Conservation (phyloP, 345 rosid species). For the Lepidium sativum region DNA sequence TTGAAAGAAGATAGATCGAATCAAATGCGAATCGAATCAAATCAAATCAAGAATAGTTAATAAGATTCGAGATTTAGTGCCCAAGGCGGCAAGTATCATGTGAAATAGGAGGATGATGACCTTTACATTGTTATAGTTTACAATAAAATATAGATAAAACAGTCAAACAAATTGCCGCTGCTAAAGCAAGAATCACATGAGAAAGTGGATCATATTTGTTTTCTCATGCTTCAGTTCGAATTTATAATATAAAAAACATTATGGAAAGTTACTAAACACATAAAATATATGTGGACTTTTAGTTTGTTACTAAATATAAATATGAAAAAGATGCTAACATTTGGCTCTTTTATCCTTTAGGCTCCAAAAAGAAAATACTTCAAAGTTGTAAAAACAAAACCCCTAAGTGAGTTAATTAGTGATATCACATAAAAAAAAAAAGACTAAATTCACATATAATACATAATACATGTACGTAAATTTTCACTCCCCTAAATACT, state of each 20-base stretch:
- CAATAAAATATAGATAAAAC: neutral
- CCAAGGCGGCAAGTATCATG: constrained; percentile 7
- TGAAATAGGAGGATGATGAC: neutral
- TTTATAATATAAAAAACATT: neutral
- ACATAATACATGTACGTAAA: no score
- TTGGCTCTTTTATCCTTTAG: no score
- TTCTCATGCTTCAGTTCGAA: neutral
- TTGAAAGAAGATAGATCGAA: neutral
- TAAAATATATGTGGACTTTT: neutral
- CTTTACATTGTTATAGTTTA: neutral
- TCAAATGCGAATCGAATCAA: neutral
- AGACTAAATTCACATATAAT: no score
- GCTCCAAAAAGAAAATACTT: no score
- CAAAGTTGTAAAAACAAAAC: no score
- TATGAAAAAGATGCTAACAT: no score
- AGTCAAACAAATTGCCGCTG: neutral
- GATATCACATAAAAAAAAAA: no score
- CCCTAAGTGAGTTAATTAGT: no score
- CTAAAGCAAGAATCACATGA: neutral
- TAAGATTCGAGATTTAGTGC: neutral
- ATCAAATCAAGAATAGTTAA: neutral
- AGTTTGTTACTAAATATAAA: neutral
- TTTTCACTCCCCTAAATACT: no score
- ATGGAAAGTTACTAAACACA: neutral
- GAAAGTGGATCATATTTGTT: neutral